Conservation (phyloP, 2,329 filamentous ascomycete genomes). For the Cladosporium sp. region DNA sequence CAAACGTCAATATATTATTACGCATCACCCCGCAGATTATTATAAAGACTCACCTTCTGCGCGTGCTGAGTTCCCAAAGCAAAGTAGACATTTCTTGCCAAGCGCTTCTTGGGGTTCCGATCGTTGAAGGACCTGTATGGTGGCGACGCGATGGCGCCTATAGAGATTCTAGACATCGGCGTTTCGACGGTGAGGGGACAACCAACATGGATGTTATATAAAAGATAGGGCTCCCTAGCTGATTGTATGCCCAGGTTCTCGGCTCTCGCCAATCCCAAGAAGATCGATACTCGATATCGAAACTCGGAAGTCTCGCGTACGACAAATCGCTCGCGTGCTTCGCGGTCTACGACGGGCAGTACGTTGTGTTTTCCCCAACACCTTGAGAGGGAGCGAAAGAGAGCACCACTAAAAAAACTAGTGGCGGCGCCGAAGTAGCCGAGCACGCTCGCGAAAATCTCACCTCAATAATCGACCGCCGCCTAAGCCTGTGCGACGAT, state of each 20-base stretch:
- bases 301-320: not conserved
- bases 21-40: not conserved
- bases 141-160: conserved; percentile 9
- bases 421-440: conserved; percentile 13
- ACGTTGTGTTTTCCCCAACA: not conserved
- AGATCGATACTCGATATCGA: conserved; percentile 7
- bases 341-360: conserved; percentile 14
- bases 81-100: not conserved
- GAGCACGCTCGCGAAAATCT: conserved; percentile 12
- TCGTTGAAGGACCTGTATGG: not conserved
- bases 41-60: not conserved
- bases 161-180: conserved; percentile 11
- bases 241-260: not conserved
- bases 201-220: too few species aligned
- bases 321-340: conserved; percentile 13
- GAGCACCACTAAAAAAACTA: not conserved
- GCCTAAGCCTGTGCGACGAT: conserved; percentile 9
- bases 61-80: not conserved
- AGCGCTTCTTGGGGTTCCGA: not conserved
- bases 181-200: conserved; percentile 8
- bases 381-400: not conserved
- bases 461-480: conserved; percentile 6
- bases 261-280: conserved; percentile 12
- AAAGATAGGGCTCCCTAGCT: not conserved
- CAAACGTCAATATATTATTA: not conserved